Evolutionary conservation across 2,329 filamentous ascomycete species (phyloP).

Genomic region (Aureobasidium zeae): DNA sequence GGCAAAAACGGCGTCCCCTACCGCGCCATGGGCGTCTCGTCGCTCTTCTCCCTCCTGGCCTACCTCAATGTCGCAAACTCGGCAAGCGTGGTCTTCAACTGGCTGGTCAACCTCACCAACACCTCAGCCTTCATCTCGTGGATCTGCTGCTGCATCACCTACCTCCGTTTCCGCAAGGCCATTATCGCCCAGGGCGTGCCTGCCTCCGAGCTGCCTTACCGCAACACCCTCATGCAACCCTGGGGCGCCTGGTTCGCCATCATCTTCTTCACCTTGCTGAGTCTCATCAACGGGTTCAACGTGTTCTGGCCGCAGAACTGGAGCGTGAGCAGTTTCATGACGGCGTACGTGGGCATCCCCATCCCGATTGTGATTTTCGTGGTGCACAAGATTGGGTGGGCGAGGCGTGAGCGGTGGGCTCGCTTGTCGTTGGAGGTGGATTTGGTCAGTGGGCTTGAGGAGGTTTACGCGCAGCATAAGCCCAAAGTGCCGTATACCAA

Average conservation of each 20-base stretch:
- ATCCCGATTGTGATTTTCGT: constrained; percentile 50
- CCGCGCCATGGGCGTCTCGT: constrained; percentile 36
- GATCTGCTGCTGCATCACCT: constrained; percentile 47
- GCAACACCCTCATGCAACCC: constrained; percentile 48
- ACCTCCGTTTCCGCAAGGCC: constrained; percentile 51
- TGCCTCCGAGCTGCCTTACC: constrained; percentile 42
- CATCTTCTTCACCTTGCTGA: constrained; percentile 50
- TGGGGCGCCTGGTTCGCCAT: constrained; percentile 57
- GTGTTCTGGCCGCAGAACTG: constrained; percentile 61
- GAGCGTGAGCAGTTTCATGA: constrained; percentile 54
- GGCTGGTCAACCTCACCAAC: constrained; percentile 63
- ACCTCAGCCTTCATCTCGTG: constrained; percentile 47
- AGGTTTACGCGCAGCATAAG: constrained; percentile 27
- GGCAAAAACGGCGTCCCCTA: constrained; percentile 51
- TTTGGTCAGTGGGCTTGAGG: constrained; percentile 36
- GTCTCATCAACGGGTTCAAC: constrained; percentile 65
- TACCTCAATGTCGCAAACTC: constrained; percentile 41
- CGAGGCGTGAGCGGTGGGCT: constrained; percentile 43
- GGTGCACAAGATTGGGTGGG: constrained; percentile 39
- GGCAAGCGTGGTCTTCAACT: constrained; percentile 48
- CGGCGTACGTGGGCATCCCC: constrained; percentile 56
- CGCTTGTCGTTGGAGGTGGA: constrained; percentile 43
- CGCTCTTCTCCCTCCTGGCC: constrained; percentile 38
- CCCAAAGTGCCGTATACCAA: constrained; percentile 23
- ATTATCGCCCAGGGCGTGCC: constrained; percentile 45